phyloP scores from a whole-genome alignment of 129 eudicot species.

The Saussurea involucrata region DNA sequence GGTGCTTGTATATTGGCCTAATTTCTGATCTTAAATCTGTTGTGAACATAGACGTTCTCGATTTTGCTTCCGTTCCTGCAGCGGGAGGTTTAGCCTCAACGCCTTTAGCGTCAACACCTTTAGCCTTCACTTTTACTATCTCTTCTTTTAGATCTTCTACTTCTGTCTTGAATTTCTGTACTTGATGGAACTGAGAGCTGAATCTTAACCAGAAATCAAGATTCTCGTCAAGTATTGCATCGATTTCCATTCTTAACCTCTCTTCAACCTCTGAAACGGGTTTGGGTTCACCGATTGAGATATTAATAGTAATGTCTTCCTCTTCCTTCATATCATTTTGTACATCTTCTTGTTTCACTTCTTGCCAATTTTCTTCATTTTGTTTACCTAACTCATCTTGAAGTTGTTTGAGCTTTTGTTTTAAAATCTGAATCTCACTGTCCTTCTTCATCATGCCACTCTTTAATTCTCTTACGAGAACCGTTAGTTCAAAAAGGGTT shows the following conservation, averaged over 20 bases:
- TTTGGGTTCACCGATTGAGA: constrained; percentile 22
- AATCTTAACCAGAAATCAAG: constrained; percentile 85
- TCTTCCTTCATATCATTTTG: constrained; percentile 24
- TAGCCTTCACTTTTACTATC: constrained; percentile 32
- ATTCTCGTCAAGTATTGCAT: constrained; percentile 71
- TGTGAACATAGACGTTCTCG: constrained; percentile 17
- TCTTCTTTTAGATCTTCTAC: constrained; percentile 57
- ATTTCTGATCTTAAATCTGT: constrained; percentile 50
- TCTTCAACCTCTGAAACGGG: constrained; percentile 57
- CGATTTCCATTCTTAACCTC: constrained; percentile 54
- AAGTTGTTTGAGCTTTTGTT: constrained; percentile 34
- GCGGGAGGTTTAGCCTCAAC: constrained; percentile 9
- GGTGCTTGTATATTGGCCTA: constrained; percentile 65
- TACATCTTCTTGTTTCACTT: constrained; percentile 25
- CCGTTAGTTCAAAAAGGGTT: constrained; percentile 33
- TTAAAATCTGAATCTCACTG: constrained; percentile 57
- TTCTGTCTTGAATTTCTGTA: constrained; percentile 64
- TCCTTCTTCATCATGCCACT: constrained; percentile 47
- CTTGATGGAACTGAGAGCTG: constrained; percentile 62
- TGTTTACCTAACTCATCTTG: constrained; percentile 26
- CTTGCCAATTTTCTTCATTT: constrained; percentile 17
- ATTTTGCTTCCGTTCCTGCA: constrained; percentile 30
- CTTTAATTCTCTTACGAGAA: constrained; percentile 53
- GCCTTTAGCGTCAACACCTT: too few relatives aligned
- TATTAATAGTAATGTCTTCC: constrained; percentile 28